Evolutionary conservation across 1,284 basidiomycete genomes (phyloP), one percentile per base, ranked within the genome.

Genomic region (Malassezia equina): DNA sequence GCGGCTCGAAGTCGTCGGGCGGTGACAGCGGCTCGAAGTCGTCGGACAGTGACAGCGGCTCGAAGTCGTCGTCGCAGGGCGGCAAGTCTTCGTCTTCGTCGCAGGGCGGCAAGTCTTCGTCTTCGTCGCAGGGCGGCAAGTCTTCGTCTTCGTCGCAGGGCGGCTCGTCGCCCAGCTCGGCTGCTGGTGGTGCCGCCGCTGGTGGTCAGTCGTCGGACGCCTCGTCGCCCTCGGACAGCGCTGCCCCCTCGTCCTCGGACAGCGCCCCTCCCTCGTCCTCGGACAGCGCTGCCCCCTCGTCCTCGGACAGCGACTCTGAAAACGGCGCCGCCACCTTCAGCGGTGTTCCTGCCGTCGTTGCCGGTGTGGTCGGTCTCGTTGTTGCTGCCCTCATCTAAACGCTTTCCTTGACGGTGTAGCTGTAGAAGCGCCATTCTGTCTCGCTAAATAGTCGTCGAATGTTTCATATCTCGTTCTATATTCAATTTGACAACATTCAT

Each of bases 331-430:
- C 49, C 2, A 32, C 48, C 28, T 52, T 57, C 50, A 44, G 43
- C 29, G 55, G 55, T 45, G 28, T 57, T 21, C 55, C 55, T 21
- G 55, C 55, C 40, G 49, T 57, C 3, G 49, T 50, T 32, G 55
- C 55, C 29, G 55, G 55, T 31, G 50, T 57, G n/a, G 55, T 57
- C 19, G 55, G 55, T 31, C 44, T 48, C 19, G 55, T 43, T 23
- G 45, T 57, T 24, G 55, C 55, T 34, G 49, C 55, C 32, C 49
- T 57, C 28, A 57, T 57, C 39, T 57, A 57, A 56, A 41, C 7
- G 19, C 25, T 13, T 41, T 23, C 21, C 24, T 39, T 33, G 21
- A 36, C 28, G 27, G 34, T 55, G 15, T 48, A 28, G 9, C 11
- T 47, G 25, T 47, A 41, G 19, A 19, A 19, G 36, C n/a, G 11